phyloP scores from a whole-genome alignment of 2,329 filamentous ascomycete species.

The Fusarium globosum region DNA sequence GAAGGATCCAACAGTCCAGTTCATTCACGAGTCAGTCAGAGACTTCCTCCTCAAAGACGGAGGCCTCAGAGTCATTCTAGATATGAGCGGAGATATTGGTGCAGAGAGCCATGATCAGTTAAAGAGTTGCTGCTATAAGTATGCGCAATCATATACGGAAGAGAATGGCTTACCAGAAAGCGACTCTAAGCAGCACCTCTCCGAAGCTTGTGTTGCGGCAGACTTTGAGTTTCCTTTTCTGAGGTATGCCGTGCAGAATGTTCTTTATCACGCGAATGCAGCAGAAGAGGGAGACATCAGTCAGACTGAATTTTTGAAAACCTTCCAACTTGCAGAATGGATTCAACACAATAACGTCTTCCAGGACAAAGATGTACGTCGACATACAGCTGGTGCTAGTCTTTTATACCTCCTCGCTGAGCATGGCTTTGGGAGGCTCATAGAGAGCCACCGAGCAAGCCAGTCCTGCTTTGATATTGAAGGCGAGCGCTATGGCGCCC shows the following conservation, averaged over 20 bases:
- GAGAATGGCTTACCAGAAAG: not conserved
- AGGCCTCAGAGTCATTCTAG: constrained; percentile 39
- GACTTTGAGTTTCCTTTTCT: constrained; percentile 17
- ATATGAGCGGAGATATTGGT: rapidly evolving
- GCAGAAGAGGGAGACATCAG: not conserved
- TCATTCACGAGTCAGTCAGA: constrained; percentile 62
- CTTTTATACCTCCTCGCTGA: constrained; percentile 25
- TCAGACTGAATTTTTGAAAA: not conserved
- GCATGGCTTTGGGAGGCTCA: rapidly evolving
- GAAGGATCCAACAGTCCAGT: constrained; percentile 51
- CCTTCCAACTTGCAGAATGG: constrained; percentile 1
- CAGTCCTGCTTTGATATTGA: not conserved
- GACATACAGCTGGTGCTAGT: not conserved
- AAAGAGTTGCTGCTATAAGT: constrained; percentile 7
- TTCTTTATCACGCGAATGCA: constrained; percentile 27
- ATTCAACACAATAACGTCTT: constrained; percentile 3
- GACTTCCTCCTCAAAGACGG: constrained; percentile 57
- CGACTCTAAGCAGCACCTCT: rapidly evolving
- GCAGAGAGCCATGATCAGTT: constrained; percentile 15
- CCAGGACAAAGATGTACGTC: not conserved
- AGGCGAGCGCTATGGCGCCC: not conserved
- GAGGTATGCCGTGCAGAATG: constrained; percentile 10
- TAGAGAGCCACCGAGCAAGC: rapidly evolving
- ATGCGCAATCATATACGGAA: not conserved
- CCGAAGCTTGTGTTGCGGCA: rapidly evolving